These are phyloP conservation scores for Taiwanofungus camphoratus DNA, from an alignment of 1,284 basidiomycete species.

Conservation along the genomic window DNA sequence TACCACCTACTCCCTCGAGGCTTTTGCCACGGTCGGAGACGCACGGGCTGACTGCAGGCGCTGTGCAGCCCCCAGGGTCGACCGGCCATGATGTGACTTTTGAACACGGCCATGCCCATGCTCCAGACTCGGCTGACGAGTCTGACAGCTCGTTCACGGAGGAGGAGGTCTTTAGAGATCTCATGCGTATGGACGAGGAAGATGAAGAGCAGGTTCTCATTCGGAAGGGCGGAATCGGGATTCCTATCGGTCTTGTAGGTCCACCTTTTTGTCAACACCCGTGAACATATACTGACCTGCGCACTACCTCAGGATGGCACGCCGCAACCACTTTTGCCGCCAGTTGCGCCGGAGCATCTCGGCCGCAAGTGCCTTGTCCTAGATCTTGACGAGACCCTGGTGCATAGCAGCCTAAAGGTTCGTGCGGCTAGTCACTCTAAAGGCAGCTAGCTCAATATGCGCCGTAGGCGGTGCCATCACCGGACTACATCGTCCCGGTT, in stretches of 20 bases:
- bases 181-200: slow-evolving; percentile 38
- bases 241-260: slow-evolving; percentile 72
- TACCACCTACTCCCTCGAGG: slow-evolving; percentile 50
- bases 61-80: slow-evolving; percentile 69
- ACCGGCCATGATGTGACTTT: slow-evolving; percentile 40
- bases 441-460: slow-evolving; percentile 10
- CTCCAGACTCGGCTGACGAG: slow-evolving; percentile 36
- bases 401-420: slow-evolving; percentile 92
- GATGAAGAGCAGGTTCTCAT: slow-evolving; percentile 81
- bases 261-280: not conserved
- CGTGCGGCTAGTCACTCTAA: slow-evolving; percentile 13
- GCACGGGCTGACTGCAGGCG: slow-evolving; percentile 61
- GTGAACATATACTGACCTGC: not conserved
- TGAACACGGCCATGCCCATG: slow-evolving; percentile 28
- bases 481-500: slow-evolving; percentile 98
- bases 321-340: slow-evolving; percentile 80
- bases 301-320: slow-evolving; percentile 66
- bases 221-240: slow-evolving; percentile 75
- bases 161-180: slow-evolving; percentile 46
- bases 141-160: slow-evolving; percentile 36
- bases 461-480: slow-evolving; percentile 83
- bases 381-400: slow-evolving; percentile 93
- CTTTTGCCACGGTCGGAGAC: slow-evolving; percentile 45
- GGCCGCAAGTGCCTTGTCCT: slow-evolving; percentile 92
- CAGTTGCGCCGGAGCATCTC: slow-evolving; percentile 64